phyloP scores from a whole-genome alignment of 108 stramenopile species.

The Nitzschia sp. region DNA sequence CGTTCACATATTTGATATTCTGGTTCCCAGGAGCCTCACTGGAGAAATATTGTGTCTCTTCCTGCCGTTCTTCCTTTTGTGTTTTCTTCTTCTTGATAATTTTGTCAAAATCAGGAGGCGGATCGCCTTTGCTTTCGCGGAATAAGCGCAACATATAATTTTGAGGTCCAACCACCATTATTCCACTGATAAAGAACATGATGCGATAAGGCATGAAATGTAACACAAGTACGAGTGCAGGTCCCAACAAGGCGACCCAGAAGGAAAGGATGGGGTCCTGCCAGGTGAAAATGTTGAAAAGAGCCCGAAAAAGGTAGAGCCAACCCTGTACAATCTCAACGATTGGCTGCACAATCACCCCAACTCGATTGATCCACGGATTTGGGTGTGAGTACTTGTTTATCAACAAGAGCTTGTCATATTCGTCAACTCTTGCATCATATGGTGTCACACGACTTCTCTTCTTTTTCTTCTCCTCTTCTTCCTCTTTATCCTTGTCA shows the following conservation, averaged over 20 bases:
- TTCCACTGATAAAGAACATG: slow-evolving; percentile 46
- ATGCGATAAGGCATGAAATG: slow-evolving; percentile 65
- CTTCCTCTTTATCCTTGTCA: slow-evolving; percentile 19
- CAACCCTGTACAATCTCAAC: slow-evolving; percentile 35
- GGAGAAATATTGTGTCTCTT: slow-evolving; percentile 34
- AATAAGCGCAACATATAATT: slow-evolving; percentile 32
- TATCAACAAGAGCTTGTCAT: slow-evolving; percentile 42
- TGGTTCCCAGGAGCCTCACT: slow-evolving; percentile 43
- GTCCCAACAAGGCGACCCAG: slow-evolving; percentile 48
- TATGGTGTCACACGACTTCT: slow-evolving; percentile 24
- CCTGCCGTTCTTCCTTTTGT: slow-evolving; percentile 19
- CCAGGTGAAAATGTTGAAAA: slow-evolving; percentile 76
- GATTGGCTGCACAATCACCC: slow-evolving; percentile 38
- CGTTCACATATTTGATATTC: slow-evolving; percentile 29
- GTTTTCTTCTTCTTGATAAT: slow-evolving; percentile 28
- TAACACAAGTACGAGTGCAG: slow-evolving; percentile 37
- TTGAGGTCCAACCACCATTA: slow-evolving; percentile 59
- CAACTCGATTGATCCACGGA: slow-evolving; percentile 52
- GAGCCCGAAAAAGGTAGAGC: slow-evolving; percentile 40
- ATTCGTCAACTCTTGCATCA: slow-evolving; percentile 27
- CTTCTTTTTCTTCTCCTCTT: slow-evolving; percentile 36
- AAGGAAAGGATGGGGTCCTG: slow-evolving; percentile 69
- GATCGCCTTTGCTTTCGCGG: slow-evolving; percentile 27
- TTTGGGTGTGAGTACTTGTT: slow-evolving; percentile 50
- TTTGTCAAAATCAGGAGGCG: slow-evolving; percentile 33